phyloP scores from a whole-genome alignment of 2,329 filamentous ascomycete species.

The Colletotrichum camelliae region DNA sequence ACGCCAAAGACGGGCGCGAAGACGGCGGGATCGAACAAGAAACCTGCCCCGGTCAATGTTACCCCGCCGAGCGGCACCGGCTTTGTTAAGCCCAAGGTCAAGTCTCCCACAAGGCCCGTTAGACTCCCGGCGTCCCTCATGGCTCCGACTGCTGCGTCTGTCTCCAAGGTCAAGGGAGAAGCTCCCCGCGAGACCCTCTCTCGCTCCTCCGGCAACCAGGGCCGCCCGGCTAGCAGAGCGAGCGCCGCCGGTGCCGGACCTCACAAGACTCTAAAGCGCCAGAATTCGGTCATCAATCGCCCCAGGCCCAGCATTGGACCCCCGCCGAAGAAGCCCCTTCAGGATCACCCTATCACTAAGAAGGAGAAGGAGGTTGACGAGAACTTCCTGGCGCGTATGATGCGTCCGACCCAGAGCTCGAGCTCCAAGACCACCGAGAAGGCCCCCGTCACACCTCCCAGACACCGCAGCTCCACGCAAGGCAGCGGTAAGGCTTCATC shows the following conservation, averaged over 20 bases:
- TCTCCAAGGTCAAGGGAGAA: constrained; percentile 58
- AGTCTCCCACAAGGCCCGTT: constrained; percentile 73
- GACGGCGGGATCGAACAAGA: constrained; percentile 42
- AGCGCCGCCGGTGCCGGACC: constrained; percentile 37
- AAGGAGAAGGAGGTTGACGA: constrained; percentile 67
- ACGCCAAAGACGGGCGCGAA: constrained; percentile 32
- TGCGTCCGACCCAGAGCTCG: constrained; percentile 75
- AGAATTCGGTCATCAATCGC: constrained; percentile 50
- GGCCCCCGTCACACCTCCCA: constrained; percentile 53
- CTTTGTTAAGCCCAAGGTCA: constrained; percentile 64
- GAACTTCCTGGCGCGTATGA: constrained; percentile 81
- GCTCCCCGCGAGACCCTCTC: constrained; percentile 27
- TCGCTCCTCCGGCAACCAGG: constrained; percentile 31
- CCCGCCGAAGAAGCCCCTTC: constrained; percentile 62
- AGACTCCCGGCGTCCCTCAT: constrained; percentile 71
- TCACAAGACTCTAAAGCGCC: constrained; percentile 44
- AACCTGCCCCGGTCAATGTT: constrained; percentile 46
- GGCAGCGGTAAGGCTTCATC: constrained; percentile 27
- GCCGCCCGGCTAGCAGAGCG: constrained; percentile 52
- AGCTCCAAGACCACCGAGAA: constrained; percentile 73
- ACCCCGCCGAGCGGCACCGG: constrained; percentile 42
- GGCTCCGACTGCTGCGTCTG: constrained; percentile 73
- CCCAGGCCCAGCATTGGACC: constrained; percentile 60
- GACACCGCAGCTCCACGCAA: constrained; percentile 35
- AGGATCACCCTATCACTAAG: constrained; percentile 52